Conservation (phyloP, 805 yeast species). For the Kluyveromyces wickerhamii region DNA sequence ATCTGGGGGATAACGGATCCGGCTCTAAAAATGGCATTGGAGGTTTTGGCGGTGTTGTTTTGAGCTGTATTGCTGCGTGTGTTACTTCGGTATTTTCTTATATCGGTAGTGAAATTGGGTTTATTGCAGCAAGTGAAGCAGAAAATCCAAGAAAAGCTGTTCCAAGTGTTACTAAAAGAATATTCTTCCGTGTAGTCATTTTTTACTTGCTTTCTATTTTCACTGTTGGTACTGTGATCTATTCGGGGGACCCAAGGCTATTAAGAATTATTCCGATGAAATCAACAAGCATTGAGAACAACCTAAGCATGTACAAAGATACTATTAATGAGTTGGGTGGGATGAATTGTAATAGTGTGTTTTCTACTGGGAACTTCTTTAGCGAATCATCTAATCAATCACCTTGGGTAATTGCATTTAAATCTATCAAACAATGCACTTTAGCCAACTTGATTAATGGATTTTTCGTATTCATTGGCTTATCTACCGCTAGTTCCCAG, state of each 20-base stretch:
- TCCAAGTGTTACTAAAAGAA: constrained; percentile 64
- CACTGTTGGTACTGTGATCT: constrained; percentile 58
- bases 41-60: constrained; percentile 50
- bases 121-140: constrained; percentile 76
- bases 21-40: constrained; percentile 47
- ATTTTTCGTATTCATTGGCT: constrained; percentile 44
- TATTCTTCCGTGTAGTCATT: constrained; percentile 59
- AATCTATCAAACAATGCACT: constrained; percentile 43
- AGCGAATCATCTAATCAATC: constrained; percentile 41
- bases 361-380: background rate
- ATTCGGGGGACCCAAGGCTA: constrained; percentile 67
- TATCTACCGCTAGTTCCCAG: constrained; percentile 47
- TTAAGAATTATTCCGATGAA: constrained; percentile 40
- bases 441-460: constrained; percentile 42
- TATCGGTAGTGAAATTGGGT: constrained; percentile 71
- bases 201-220: constrained; percentile 61
- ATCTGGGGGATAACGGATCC: constrained; percentile 48
- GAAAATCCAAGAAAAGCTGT: constrained; percentile 64
- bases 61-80: constrained; percentile 51
- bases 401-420: constrained; percentile 53
- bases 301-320: constrained; percentile 4
- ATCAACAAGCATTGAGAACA: constrained; percentile 1
- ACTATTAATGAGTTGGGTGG: constrained; percentile 9
- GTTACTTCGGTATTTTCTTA: constrained; percentile 62
- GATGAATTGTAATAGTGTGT: constrained; percentile 7